phyloP scores from a whole-genome alignment of 257 asterid species.

The Primulina huaijiensis region DNA sequence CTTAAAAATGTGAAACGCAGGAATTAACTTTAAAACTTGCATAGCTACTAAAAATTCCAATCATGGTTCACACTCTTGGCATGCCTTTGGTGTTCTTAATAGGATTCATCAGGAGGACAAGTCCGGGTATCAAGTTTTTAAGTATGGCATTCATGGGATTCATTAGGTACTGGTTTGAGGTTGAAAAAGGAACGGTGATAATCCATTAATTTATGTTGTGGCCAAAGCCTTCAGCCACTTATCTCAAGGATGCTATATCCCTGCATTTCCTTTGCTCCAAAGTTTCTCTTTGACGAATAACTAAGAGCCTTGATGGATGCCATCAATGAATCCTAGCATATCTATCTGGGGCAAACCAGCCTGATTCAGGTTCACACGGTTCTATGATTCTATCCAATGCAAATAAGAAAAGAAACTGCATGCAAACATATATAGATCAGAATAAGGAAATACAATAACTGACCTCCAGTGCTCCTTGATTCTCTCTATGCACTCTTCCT shows the following conservation, averaged over 20 bases:
- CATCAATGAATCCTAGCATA: neutral
- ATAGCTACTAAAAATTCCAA: neutral
- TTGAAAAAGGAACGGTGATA: too few relatives aligned
- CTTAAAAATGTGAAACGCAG: neutral
- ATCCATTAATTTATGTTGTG: neutral
- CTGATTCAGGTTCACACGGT: neutral
- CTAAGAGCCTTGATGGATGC: neutral
- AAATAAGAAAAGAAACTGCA: neutral
- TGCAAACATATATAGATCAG: neutral
- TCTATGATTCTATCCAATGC: neutral
- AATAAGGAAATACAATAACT: neutral
- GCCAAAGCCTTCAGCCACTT: neutral
- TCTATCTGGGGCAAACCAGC: neutral
- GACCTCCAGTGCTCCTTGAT: slow-evolving; percentile 72
- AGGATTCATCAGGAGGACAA: neutral
- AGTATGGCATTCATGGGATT: too few relatives aligned
- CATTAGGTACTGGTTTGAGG: too few relatives aligned
- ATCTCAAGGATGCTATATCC: neutral
- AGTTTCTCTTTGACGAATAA: neutral
- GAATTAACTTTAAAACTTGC: neutral
- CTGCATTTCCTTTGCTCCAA: neutral
- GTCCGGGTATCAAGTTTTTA: neutral
- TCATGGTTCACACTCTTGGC: neutral
- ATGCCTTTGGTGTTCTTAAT: too few relatives aligned
- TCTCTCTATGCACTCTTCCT: slow-evolving; percentile 54